Evolutionary conservation across 1,139 yeast species (phyloP), one percentile per base, ranked within the genome.

Genomic region (Wickerhamomyces sp.): DNA sequence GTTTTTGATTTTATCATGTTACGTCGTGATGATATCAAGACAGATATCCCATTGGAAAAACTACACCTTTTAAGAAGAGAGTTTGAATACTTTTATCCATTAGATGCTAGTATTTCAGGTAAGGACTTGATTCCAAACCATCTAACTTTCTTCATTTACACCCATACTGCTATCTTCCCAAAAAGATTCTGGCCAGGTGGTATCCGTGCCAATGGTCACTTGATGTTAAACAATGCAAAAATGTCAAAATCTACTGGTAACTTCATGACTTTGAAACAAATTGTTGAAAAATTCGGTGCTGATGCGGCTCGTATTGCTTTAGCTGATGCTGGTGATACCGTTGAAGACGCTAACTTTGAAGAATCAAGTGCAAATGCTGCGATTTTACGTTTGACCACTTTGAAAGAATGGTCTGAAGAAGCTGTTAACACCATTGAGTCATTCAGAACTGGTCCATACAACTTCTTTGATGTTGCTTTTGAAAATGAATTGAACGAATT

Each of bases 221-320:
- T 94, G 69, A 69, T 93, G 76, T 80, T 94, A 67, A 94, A 93
- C 73, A 91, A 93, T 63, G 95, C 94, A 59, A 93, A 93, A 77
- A 93, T 93, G 99, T 83, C 98, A 47, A 93, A 93, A 69, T 86
- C 96, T 36, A 91, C 98, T 34, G 99, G 99, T 69, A 93, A 93
- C 73, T 93, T 94, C 65, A 76, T 90, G 84, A 93, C 99, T 44
- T 75, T 93, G 65, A 79, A 83, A 59, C 90, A 93, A 67, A 78
- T 85, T 60, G 84, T 84, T 48, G 77, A 79, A 58, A 94, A 93
- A 71, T 93, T 83, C 58, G 99, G 99, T 65, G 96, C 99, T 44
- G 99, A 94, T 68, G 98, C 98, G 38, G 76, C 96, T 23, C 85
- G 99, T 75, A 87, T 94, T 67, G 97, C 99, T 10, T 74, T 94